Evolutionary conservation across 768 basidiomycete species (phyloP), one percentile per base, ranked within the genome.

Genomic region (Boletus vinaceobasis): DNA sequence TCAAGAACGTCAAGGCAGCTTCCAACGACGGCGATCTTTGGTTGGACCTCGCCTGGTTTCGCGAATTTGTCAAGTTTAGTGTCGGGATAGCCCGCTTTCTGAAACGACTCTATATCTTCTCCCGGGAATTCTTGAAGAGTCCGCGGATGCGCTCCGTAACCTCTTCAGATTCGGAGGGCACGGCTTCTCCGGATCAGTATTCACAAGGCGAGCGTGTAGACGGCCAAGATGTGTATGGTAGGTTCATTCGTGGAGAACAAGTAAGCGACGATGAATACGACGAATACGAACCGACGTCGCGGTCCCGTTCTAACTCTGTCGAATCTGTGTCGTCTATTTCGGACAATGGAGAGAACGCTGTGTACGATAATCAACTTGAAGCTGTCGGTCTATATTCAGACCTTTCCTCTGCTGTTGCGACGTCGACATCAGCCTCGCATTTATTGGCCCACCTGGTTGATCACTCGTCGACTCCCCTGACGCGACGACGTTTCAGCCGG

Each of bases 201-300:
- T 19, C 19, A 13, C 57, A 54, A 27, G 36, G 26, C 32, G 60
- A 36, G 26, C 62, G 59, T n/a, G 57, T 56, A 42, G 71, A 59
- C 23, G 75, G 76, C 5, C 70, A 63, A 27, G 75, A 76, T 36
- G 53, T 79, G 2, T 88, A 87, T 65, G 67, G 71, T 54, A 73
- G 79, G 32, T 88, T 89, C 60, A 69, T 87, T 56, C 74, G 78
- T 15, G 87, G 85, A 11, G 86, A 87, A 50, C 72, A 64, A 7
- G 63, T 82, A 17, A 75, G 72, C 53, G 81, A 81, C 52, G 79
- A 80, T 45, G 79, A 79, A 48, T 76, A 76, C 15, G 75, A 74
- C 15, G 77, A 77, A 53, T 65, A 71, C 47, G 62, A 62, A 36
- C 67, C 66, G 21, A 31, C 43, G 36, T 61, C 58, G 33, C 66